Conservation (phyloP, 306 rosid species). For the Begonia masoniana region DNA sequence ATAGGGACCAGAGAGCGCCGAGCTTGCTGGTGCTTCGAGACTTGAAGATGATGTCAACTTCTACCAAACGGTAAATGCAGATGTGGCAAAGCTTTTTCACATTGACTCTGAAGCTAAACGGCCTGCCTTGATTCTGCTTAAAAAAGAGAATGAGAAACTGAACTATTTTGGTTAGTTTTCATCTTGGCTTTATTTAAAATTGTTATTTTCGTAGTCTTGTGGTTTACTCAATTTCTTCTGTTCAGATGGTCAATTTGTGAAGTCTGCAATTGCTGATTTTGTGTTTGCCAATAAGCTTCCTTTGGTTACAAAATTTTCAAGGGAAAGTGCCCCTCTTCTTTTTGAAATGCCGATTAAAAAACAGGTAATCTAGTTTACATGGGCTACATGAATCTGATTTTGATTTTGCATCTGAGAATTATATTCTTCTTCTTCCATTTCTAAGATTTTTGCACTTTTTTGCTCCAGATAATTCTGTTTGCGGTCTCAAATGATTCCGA, state of each 20-base stretch:
- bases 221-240: constrained; percentile 9
- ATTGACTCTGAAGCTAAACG: constrained; percentile 65
- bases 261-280: constrained; percentile 61
- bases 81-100: constrained; percentile 88
- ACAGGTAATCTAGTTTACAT: constrained; percentile 38
- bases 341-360: constrained; percentile 87
- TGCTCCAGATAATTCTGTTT: constrained; percentile 60
- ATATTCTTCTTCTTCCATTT: too few species aligned
- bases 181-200: constrained; percentile 1
- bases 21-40: constrained; percentile 83
- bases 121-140: constrained; percentile 70
- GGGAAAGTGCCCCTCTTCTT: constrained; percentile 73
- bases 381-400: not conserved
- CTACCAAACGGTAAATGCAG: constrained; percentile 78
- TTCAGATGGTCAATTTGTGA: constrained; percentile 66
- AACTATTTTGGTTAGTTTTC: constrained; percentile 51
- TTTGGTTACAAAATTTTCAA: constrained; percentile 64
- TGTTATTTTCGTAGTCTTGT: not conserved
- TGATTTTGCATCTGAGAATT: too few species aligned
- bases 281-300: constrained; percentile 83
- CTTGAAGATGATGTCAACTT: constrained; percentile 85
- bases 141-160: constrained; percentile 80
- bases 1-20: constrained; percentile 89
- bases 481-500: constrained; percentile 57
- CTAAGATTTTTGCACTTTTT: constrained; percentile 4